phyloP scores from a whole-genome alignment of 106 monocot species.

The Xerophyta viscosa region DNA sequence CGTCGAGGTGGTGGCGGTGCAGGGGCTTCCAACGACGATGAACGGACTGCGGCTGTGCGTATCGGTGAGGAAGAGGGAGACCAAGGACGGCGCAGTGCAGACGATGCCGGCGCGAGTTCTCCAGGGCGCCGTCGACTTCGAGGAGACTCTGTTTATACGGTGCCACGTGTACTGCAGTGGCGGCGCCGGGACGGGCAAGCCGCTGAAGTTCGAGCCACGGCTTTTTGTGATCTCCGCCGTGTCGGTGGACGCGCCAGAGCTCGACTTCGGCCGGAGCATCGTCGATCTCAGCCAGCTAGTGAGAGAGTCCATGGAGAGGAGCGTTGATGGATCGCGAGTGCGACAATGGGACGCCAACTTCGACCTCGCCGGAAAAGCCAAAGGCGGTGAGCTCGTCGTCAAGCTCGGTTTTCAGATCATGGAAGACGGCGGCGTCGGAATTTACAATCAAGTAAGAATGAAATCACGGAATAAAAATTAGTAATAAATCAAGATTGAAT shows the following conservation, averaged over 20 bases:
- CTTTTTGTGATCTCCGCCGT: conserved; percentile 42
- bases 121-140: conserved; percentile 74
- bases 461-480: neutral
- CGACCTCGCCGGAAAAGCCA: conserved; percentile 70
- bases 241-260: conserved; percentile 76
- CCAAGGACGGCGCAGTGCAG: conserved; percentile 68
- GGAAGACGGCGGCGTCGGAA: conserved; percentile 74
- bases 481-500: too few relatives aligned
- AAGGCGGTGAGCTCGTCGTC: conserved; percentile 65
- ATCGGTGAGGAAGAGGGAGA: conserved; percentile 74
- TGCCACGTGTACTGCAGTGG: conserved; percentile 86
- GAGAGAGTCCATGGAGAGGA: conserved; percentile 74
- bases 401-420: conserved; percentile 92
- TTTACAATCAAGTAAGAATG: conserved; percentile 30
- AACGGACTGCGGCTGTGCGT: conserved; percentile 83
- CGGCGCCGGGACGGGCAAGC: conserved; percentile 54
- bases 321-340: conserved; percentile 44
- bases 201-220: conserved; percentile 60
- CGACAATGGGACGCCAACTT: conserved; percentile 64
- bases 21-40: conserved; percentile 75
- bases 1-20: conserved; percentile 59
- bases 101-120: conserved; percentile 83
- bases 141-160: conserved; percentile 78
- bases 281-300: conserved; percentile 74
- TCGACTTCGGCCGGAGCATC: conserved; percentile 51